These are phyloP conservation scores for Vitis hybrid DNA, from an alignment of 177 flowering plant genomes.

Conservation along the genomic window DNA sequence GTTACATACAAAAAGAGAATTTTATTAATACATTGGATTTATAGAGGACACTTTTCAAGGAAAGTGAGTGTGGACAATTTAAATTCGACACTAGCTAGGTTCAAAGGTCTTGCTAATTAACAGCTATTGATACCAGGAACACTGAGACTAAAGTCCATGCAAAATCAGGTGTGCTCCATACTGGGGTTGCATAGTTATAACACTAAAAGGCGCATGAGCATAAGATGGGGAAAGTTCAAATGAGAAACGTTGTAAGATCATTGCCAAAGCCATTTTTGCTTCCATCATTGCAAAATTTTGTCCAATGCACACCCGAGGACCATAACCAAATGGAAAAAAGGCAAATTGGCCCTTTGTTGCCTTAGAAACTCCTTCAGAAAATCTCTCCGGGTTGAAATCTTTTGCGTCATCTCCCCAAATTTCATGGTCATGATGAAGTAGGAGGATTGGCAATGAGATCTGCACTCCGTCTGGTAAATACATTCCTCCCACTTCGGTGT, in stretches of 20 bases:
- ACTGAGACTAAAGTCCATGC: neutral
- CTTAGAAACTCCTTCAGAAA: conserved; percentile 32
- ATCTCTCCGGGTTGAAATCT: conserved; percentile 45
- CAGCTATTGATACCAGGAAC: no score
- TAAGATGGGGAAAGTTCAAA: conserved; percentile 33
- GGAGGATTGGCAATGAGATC: conserved; percentile 11
- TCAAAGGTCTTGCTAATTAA: no score
- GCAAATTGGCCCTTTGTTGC: conserved; percentile 25
- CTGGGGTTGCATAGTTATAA: conserved; percentile 20
- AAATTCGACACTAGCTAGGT: no score
- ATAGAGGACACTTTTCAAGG: no score
- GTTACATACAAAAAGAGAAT: no score
- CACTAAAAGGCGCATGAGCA: conserved; percentile 23
- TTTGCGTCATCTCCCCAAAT: conserved; percentile 38
- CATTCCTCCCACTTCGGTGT: conserved; percentile 26
- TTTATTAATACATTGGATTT: fast-evolving
- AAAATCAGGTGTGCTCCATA: conserved; percentile 27
- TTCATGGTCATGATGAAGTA: conserved; percentile 25
- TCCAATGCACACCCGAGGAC: conserved; percentile 31
- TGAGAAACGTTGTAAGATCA: conserved; percentile 26
- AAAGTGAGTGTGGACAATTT: no score
- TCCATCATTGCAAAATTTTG: conserved; percentile 33
- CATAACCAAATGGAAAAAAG: conserved; percentile 31
- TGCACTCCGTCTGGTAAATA: conserved; percentile 22
- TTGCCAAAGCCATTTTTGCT: conserved; percentile 31